Percentiles rank a stretch among this genome's conserved stretches.
Evolutionary conservation across 2,329 filamentous ascomycete species (phyloP).

Genomic region (Acrocalymma vagum): DNA sequence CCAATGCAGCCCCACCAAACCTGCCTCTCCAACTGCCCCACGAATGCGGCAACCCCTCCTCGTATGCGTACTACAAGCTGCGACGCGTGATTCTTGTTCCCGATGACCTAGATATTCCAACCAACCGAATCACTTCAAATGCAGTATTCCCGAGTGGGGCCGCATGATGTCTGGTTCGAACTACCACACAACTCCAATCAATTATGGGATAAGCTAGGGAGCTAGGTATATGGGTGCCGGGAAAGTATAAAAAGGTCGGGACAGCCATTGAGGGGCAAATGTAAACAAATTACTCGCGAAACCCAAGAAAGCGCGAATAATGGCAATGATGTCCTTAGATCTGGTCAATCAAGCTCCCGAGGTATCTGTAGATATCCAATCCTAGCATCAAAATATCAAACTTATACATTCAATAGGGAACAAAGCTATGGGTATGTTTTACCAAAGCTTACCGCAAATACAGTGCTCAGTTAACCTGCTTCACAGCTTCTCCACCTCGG

Average conservation of each 20-base stretch:
- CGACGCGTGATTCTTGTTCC: not conserved
- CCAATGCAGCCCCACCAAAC: too few relatives aligned
- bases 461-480: not conserved
- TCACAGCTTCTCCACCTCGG: conserved; percentile 42
- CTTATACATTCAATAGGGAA: conserved; percentile 31
- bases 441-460: not conserved
- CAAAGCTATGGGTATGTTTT: conserved; percentile 44
- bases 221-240: too few relatives aligned
- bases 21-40: conserved; percentile 9
- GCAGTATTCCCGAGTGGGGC: not conserved
- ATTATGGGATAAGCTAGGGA: too few relatives aligned
- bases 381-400: not conserved
- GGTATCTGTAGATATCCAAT: conserved; percentile 6
- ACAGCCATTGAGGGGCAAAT: too few relatives aligned
- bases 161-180: too few relatives aligned
- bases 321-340: too few relatives aligned
- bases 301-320: too few relatives aligned
- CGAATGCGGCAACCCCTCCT: conserved; percentile 10
- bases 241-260: too few relatives aligned
- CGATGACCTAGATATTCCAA: not conserved
- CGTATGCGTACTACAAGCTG: not conserved
- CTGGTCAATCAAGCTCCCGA: conserved; percentile 26
- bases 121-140: not conserved
- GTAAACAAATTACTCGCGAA: too few relatives aligned
- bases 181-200: too few relatives aligned